A percentile compares a stretch with the other conserved stretches of the same genome.
Evolutionary conservation across 345 rosid genomes (phyloP).

Genomic region (Cardamine chenopodiifolia): DNA sequence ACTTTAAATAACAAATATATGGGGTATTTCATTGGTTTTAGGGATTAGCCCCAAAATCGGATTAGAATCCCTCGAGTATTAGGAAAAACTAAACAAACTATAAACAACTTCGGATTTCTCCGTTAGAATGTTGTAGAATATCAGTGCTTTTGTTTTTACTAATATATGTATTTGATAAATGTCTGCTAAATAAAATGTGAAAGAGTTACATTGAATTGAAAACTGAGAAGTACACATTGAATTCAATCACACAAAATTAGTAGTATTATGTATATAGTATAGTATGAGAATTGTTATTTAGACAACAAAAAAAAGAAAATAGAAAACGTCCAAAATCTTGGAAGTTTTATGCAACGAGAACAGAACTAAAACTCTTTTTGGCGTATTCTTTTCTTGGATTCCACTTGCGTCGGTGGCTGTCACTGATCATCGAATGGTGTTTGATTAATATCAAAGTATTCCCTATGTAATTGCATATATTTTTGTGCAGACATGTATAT

Average conservation of each 20-base stretch:
- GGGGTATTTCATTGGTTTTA: no score
- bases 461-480: constrained; percentile 2
- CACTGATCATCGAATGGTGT: constrained; percentile 30
- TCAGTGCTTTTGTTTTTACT: background rate
- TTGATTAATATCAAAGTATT: constrained; percentile 1
- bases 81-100: no score
- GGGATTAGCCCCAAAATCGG: no score
- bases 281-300: background rate
- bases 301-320: background rate
- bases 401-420: constrained; percentile 35
- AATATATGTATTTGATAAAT: background rate
- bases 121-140: background rate
- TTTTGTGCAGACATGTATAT: constrained; percentile 4
- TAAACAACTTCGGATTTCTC: background rate
- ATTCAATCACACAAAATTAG: background rate
- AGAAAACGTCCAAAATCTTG: constrained; percentile 19
- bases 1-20: no score
- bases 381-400: constrained; percentile 30
- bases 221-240: background rate
- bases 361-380: background rate
- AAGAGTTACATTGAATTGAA: background rate
- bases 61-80: no score
- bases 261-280: no score
- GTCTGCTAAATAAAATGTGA: background rate
- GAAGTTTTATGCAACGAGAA: constrained; percentile 15